Evolutionary conservation across 2,329 filamentous ascomycete genomes (phyloP), one percentile per base, ranked within the genome.

Genomic region (Plenodomus tracheiphilus): DNA sequence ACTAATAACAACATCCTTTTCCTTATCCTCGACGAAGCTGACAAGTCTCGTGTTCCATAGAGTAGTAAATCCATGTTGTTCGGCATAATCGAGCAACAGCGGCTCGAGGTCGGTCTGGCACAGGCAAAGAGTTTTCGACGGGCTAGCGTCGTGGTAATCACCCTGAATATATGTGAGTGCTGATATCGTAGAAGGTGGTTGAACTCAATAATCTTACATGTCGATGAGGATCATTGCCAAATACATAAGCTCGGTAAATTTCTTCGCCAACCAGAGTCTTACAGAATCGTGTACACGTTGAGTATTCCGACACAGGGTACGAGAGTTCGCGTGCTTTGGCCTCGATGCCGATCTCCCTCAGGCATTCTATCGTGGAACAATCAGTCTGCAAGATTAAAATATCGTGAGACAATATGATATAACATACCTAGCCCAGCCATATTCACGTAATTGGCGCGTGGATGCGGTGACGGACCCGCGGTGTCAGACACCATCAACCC

Each of bases 121-220:
- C 15, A 43, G 46, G 20, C 46, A 47, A 7, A 47, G 40, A 1
- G 46, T 42, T 39, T 47, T 34, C 8, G 46, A 47, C 8, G 46
- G 46, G 25, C 46, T 47, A 10, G 46, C 40, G 22, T 47, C 46
- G 13, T 39, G 41, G 15, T 47, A 47, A 13, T 43, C 46, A 32
- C 46, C 40, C 40, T 47, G n/a, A 15, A 41, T 22, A n/a, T n/a
- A n/a, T n/a, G n/a, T n/a, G n/a, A n/a, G n/a, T n/a, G n/a, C n/a
- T n/a, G n/a, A n/a, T n/a, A n/a, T n/a, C n/a, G n/a, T n/a, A n/a
- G n/a, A n/a, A n/a, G n/a, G n/a, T n/a, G n/a, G n/a, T n/a, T n/a
- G n/a, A n/a, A n/a, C n/a, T n/a, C n/a, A n/a, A n/a, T n/a, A n/a
- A 19, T 28, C 46, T 47, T 43, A 47, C 46, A 39, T 47, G 40